phyloP scores from a whole-genome alignment of 495 filamentous ascomycete genomes.

The Aspergillus cavernicola region DNA sequence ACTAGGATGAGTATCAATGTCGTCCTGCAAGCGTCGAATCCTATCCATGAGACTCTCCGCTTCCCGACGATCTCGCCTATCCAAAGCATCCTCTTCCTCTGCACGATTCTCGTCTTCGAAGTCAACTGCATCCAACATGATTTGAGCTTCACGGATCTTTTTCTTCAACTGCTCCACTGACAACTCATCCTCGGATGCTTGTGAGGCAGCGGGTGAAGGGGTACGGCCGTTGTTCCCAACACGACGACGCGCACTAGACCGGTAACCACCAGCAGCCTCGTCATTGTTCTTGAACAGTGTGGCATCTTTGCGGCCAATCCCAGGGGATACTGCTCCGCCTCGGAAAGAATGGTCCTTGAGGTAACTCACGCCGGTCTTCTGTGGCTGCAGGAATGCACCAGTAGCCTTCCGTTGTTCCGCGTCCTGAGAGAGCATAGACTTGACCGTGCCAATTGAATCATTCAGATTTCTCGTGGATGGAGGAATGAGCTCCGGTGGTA shows the following conservation, averaged over 20 bases:
- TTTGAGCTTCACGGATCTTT: slow-evolving; percentile 90
- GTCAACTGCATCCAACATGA: slow-evolving; percentile 95
- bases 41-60: slow-evolving; percentile 92
- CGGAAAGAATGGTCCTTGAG: slow-evolving; percentile 94
- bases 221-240: slow-evolving; percentile 69
- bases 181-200: slow-evolving; percentile 76
- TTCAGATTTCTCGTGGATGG: slow-evolving; percentile 93
- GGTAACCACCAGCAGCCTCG: slow-evolving; percentile 79
- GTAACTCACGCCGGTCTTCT: slow-evolving; percentile 97
- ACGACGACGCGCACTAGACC: slow-evolving; percentile 87
- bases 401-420: slow-evolving; percentile 80
- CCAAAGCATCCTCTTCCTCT: slow-evolving; percentile 89
- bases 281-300: slow-evolving; percentile 97
- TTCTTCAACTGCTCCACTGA: slow-evolving; percentile 85
- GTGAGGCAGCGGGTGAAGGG: slow-evolving; percentile 70
- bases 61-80: slow-evolving; percentile 85
- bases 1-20: slow-evolving; percentile 90
- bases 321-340: slow-evolving; percentile 41
- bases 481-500: slow-evolving; percentile 91
- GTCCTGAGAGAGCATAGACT: slow-evolving; percentile 86
- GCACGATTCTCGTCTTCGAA: slow-evolving; percentile 87
- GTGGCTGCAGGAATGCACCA: slow-evolving; percentile 81
- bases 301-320: slow-evolving; percentile 73
- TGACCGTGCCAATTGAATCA: slow-evolving; percentile 88
- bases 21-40: slow-evolving; percentile 91